Conservation (phyloP, 2,329 filamentous ascomycete species). For the Aspergillus costaricaensis region DNA sequence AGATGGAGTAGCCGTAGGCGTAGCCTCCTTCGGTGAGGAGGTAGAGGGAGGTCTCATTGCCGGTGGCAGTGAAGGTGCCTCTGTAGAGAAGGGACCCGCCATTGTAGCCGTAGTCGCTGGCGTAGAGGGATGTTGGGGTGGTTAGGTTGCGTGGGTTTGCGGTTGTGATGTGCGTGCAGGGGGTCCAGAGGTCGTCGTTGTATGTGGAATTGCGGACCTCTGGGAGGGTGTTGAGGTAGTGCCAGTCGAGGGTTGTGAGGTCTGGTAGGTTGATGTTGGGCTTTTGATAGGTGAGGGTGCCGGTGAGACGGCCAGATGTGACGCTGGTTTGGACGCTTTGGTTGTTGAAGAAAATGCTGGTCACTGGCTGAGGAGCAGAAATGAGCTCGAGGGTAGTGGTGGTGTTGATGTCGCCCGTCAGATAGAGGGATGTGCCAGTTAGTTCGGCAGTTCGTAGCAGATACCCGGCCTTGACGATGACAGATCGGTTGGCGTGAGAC, state of each 20-base stretch:
- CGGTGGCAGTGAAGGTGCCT: constrained; percentile 30
- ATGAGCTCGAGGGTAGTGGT: constrained; percentile 23
- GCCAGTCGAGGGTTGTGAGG: constrained; percentile 19
- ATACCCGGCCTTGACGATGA: constrained; percentile 32
- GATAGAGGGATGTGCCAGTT: background rate
- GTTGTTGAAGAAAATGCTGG: constrained; percentile 16
- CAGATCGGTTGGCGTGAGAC: constrained; percentile 17
- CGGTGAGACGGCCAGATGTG: background rate
- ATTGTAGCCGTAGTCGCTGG: constrained; percentile 35
- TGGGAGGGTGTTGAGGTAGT: constrained; percentile 19
- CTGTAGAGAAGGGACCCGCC: constrained; percentile 31
- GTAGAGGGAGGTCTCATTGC: constrained; percentile 24
- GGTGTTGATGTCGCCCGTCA: constrained; percentile 21
- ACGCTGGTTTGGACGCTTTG: background rate
- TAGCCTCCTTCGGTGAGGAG: constrained; percentile 27
- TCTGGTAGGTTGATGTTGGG: constrained; percentile 13
- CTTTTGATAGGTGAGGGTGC: constrained; percentile 10
- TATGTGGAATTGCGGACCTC: constrained; percentile 14
- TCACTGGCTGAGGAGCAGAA: constrained; percentile 1
- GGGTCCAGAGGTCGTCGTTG: constrained; percentile 17
- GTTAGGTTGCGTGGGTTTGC: constrained; percentile 16
- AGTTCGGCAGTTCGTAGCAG: constrained; percentile 24
- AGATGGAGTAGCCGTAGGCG: constrained; percentile 31
- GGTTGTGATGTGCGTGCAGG: constrained; percentile 6
- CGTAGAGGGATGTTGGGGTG: constrained; percentile 30